Conservation (phyloP, 164 flowering plant genomes). For the Pachysandra terminalis region DNA sequence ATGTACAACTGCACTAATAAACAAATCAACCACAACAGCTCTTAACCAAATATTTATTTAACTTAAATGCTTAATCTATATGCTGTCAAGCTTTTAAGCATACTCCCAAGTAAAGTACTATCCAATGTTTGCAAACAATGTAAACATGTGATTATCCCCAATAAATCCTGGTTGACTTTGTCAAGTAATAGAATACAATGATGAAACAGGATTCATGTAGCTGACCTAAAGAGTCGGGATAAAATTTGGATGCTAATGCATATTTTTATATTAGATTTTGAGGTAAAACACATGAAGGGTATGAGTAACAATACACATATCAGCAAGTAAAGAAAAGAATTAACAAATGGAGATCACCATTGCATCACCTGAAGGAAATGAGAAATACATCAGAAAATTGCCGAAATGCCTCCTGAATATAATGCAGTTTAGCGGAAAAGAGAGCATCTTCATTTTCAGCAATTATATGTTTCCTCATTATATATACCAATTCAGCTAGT, state of each 20-base stretch:
- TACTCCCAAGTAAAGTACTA: not conserved
- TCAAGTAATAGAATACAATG: too few relatives aligned
- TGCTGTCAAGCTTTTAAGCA: not conserved
- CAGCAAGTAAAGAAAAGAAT: not conserved
- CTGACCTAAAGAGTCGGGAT: not conserved
- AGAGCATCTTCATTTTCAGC: conserved; percentile 28
- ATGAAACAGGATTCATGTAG: too few relatives aligned
- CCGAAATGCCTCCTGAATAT: conserved; percentile 43
- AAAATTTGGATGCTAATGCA: conserved; percentile 5
- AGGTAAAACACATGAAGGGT: not conserved
- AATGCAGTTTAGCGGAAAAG: conserved; percentile 18
- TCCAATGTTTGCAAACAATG: not conserved
- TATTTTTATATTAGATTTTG: not conserved
- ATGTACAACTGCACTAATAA: conserved; percentile 16
- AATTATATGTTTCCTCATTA: conserved; percentile 36
- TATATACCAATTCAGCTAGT: conserved; percentile 54
- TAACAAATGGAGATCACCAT: not conserved
- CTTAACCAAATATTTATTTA: not conserved
- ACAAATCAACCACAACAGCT: conserved; percentile 9
- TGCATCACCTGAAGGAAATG: conserved; percentile 34
- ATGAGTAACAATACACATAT: not conserved
- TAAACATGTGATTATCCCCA: too few relatives aligned
- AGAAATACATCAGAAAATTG: conserved; percentile 42
- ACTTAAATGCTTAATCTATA: not conserved
- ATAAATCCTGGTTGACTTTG: too few relatives aligned